Percentiles rank a stretch among this genome's conserved stretches.
Evolutionary conservation across 192 early-diverging fungal genomes (phyloP).

Genomic region (Bifiguratus adelaidae): DNA sequence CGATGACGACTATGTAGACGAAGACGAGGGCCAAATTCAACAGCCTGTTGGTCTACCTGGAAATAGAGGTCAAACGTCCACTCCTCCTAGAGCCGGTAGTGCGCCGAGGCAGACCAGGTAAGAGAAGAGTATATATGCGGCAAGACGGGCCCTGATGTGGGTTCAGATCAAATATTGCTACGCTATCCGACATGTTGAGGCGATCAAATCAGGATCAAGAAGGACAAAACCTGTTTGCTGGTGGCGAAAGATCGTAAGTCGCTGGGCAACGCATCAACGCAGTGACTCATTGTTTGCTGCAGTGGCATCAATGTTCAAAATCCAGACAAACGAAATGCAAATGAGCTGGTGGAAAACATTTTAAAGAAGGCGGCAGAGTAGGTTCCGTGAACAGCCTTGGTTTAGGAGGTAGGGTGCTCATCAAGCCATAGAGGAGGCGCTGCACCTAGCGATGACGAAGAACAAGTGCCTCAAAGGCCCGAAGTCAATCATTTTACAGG

Average conservation of each 20-base stretch:
- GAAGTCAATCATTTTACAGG: slow-evolving; percentile 20
- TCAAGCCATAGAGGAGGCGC: slow-evolving; percentile 9
- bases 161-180: too few species aligned
- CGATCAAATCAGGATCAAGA: slow-evolving; percentile 43
- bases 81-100: neutral
- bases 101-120: neutral
- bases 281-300: neutral
- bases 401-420: neutral
- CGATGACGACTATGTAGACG: slow-evolving; percentile 18
- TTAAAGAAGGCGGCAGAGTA: slow-evolving; percentile 66
- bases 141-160: slow-evolving; percentile 12
- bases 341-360: slow-evolving; percentile 63
- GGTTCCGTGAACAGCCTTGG: neutral
- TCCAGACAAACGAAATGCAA: slow-evolving; percentile 31
- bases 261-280: neutral
- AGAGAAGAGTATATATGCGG: neutral
- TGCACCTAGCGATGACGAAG: slow-evolving; percentile 3
- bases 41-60: neutral
- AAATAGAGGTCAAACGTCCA: neutral
- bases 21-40: slow-evolving; percentile 23
- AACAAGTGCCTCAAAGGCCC: slow-evolving; percentile 3
- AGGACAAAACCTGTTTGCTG: slow-evolving; percentile 71
- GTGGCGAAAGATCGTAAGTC: slow-evolving; percentile 91
- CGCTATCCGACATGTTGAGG: too few species aligned
- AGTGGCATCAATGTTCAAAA: slow-evolving; percentile 37